These are phyloP conservation scores for Melocanna baccifera DNA, from an alignment of 176 grass and related monocot genomes.

Conservation along the genomic window DNA sequence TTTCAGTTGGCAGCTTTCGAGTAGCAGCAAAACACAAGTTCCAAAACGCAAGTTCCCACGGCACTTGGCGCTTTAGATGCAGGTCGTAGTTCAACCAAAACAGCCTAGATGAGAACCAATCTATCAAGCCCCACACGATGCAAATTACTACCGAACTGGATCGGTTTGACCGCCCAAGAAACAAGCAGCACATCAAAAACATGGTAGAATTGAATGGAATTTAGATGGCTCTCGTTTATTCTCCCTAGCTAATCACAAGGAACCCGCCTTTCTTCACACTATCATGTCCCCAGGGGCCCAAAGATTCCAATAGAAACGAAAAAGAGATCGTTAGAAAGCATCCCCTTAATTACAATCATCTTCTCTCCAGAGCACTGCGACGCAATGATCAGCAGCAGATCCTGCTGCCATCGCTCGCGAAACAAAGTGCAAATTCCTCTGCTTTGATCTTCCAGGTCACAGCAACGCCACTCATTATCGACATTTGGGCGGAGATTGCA, in stretches of 20 bases:
- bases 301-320: slow-evolving; percentile 13
- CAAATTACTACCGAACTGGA: not conserved
- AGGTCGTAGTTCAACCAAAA: not conserved
- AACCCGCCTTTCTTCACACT: slow-evolving; percentile 23
- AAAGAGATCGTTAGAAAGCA: slow-evolving; percentile 17
- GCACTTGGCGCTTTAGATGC: not conserved
- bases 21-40: not conserved
- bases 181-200: not conserved
- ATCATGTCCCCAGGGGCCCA: not conserved
- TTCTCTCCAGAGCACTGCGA: slow-evolving; percentile 6
- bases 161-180: not conserved
- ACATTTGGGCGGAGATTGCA: slow-evolving; percentile 35
- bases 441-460: slow-evolving; percentile 12
- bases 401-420: slow-evolving; percentile 1
- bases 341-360: slow-evolving; percentile 51
- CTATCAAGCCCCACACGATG: not conserved
- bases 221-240: slow-evolving; percentile 34
- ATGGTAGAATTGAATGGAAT: slow-evolving; percentile 30
- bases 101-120: not conserved
- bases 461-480: slow-evolving; percentile 1
- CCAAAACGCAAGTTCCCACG: not conserved
- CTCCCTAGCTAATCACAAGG: slow-evolving; percentile 34
- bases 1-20: not conserved
- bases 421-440: slow-evolving; percentile 5
- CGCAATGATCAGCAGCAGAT: slow-evolving; percentile 19